Conservation (phyloP, 164 flowering plant species). For the Hamamelis virginiana region DNA sequence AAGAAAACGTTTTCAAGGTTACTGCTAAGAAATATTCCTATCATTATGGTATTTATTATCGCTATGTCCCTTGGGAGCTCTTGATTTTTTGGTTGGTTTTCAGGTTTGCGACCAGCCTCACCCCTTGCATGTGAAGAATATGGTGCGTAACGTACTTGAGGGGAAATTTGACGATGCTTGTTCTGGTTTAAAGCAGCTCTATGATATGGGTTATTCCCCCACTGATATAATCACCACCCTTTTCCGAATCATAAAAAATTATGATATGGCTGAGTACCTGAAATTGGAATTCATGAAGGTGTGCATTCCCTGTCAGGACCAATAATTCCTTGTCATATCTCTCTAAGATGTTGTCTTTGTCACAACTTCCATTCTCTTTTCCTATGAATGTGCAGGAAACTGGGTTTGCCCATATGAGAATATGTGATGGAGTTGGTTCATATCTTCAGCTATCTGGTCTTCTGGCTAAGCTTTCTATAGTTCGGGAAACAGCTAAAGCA, state of each 20-base stretch:
- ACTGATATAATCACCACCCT: slow-evolving; percentile 97
- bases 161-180: slow-evolving; percentile 97
- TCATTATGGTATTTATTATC: background rate
- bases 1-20: slow-evolving; percentile 98
- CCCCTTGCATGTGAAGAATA: slow-evolving; percentile 93
- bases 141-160: slow-evolving; percentile 78
- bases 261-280: slow-evolving; percentile 94
- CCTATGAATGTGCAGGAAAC: slow-evolving; percentile 63
- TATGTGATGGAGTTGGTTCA: slow-evolving; percentile 98
- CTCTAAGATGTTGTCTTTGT: background rate
- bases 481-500: slow-evolving; percentile 86
- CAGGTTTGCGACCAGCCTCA: slow-evolving; percentile 99
- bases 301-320: background rate
- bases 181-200: slow-evolving; percentile 83
- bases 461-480: slow-evolving; percentile 78
- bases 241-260: slow-evolving; percentile 89
- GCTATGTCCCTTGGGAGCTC: background rate
- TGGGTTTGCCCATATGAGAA: slow-evolving; percentile 99
- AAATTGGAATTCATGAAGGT: slow-evolving; percentile 98
- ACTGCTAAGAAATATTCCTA: background rate
- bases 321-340: background rate
- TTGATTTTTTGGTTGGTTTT: slow-evolving; percentile 12
- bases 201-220: slow-evolving; percentile 96
- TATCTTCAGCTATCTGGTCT: slow-evolving; percentile 91
- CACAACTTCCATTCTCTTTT: background rate